These are phyloP conservation scores for Theobroma cacao DNA, from an alignment of 345 rosid genomes.

Conservation along the genomic window DNA sequence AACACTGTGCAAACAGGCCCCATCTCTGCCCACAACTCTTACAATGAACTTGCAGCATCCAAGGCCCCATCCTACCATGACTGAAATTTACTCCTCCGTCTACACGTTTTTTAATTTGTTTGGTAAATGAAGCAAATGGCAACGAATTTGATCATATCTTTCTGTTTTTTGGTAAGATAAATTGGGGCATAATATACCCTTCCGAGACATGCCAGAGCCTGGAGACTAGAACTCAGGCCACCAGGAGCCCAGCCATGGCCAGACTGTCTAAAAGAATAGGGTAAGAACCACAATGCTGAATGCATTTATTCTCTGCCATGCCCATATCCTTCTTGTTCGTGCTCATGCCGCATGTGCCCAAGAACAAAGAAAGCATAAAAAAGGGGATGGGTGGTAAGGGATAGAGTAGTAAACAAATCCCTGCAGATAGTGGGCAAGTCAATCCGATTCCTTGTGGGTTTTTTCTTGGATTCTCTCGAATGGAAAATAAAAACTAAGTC, in stretches of 20 bases:
- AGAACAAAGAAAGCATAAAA: neutral
- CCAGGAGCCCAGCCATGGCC: neutral
- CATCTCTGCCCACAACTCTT: neutral
- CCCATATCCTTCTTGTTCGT: neutral
- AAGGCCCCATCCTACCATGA: neutral
- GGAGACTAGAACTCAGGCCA: neutral
- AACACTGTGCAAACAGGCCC: neutral
- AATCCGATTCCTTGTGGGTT: constrained; percentile 7
- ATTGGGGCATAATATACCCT: neutral
- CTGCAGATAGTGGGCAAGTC: neutral
- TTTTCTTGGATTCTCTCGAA: constrained; percentile 19
- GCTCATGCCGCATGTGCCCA: constrained; percentile 1
- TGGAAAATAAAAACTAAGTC: neutral
- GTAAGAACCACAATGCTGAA: too few species aligned
- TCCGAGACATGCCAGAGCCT: neutral
- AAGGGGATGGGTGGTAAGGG: neutral
- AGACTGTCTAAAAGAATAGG: neutral
- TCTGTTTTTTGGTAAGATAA: neutral
- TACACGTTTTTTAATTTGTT: too few species aligned
- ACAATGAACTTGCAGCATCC: neutral
- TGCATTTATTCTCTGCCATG: neutral
- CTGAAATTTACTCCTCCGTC: neutral
- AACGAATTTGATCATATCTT: neutral
- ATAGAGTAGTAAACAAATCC: neutral
- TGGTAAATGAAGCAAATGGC: neutral